Percentiles rank a stretch among this genome's conserved stretches.
Conservation (phyloP, 106 monocot genomes). For the Acorus calamus region DNA sequence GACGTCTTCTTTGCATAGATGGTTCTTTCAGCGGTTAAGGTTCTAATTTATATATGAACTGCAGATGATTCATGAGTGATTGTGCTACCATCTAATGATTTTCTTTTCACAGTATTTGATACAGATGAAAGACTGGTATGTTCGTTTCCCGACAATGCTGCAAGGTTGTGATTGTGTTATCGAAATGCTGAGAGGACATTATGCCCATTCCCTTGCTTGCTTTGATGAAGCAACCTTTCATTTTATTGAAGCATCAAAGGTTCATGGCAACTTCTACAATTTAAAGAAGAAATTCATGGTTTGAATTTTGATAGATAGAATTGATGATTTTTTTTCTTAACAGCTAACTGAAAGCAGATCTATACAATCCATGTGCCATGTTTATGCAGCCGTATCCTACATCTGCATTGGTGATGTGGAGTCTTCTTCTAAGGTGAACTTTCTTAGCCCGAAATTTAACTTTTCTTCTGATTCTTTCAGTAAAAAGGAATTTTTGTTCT, state of each 20-base stretch:
- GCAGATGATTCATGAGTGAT: background rate
- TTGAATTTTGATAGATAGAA: background rate
- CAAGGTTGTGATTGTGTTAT: constrained; percentile 90
- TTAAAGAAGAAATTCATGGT: background rate
- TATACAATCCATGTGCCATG: constrained; percentile 93
- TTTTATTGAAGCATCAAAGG: constrained; percentile 84
- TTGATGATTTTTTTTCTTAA: background rate
- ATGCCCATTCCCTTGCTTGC: constrained; percentile 94
- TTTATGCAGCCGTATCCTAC: constrained; percentile 93
- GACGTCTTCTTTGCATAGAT: too few relatives aligned
- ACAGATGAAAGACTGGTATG: constrained; percentile 87
- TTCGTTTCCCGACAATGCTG: constrained; percentile 87
- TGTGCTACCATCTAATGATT: background rate
- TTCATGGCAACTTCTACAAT: constrained; percentile 9
- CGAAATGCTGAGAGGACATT: constrained; percentile 94
- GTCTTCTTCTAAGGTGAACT: constrained; percentile 69
- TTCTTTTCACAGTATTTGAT: constrained; percentile 47
- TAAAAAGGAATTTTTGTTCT: too few relatives aligned
- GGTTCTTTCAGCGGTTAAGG: too few relatives aligned
- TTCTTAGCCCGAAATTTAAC: background rate
- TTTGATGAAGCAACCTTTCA: constrained; percentile 88
- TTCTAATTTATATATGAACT: too few relatives aligned
- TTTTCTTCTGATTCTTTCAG: too few relatives aligned
- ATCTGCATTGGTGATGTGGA: constrained; percentile 94
- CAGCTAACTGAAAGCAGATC: constrained; percentile 90